Evolutionary conservation across 2,329 filamentous ascomycete genomes (phyloP).

Genomic region (Knufia fluminis): DNA sequence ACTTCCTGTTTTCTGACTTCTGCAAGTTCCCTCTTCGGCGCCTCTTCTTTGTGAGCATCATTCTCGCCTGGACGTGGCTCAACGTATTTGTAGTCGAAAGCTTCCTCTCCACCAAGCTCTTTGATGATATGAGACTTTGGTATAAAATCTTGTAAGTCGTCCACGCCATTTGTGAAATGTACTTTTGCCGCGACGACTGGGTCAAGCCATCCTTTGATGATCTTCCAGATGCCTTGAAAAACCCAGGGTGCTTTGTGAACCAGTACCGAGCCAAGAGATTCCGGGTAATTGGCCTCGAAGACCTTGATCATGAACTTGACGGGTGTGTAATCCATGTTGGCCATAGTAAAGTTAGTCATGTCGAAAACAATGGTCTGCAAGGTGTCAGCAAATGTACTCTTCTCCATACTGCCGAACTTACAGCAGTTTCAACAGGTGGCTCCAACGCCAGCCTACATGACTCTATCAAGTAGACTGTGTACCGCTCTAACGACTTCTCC

Average conservation of each 20-base stretch:
- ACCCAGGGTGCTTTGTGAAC: constrained; percentile 97
- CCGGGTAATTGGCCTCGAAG: constrained; percentile 97
- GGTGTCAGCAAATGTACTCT: constrained; percentile 11
- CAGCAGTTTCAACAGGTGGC: constrained; percentile 79
- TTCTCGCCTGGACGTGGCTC: constrained; percentile 74
- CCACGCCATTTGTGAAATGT: constrained; percentile 42
- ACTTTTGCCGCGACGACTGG: constrained; percentile 39
- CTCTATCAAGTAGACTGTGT: constrained; percentile 90
- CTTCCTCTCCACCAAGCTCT: constrained; percentile 76
- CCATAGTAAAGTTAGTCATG: constrained; percentile 85
- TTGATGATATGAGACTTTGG: constrained; percentile 60
- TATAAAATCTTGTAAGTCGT: constrained; percentile 72
- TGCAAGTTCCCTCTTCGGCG: constrained; percentile 54
- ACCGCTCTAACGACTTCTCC: constrained; percentile 72
- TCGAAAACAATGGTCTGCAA: constrained; percentile 81
- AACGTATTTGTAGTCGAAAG: constrained; percentile 73
- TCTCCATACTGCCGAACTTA: constrained; percentile 41
- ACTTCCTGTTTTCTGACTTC: constrained; percentile 56
- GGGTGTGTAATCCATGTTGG: constrained; percentile 96
- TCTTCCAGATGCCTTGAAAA: constrained; percentile 96
- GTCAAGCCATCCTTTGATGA: constrained; percentile 93
- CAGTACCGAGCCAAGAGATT: constrained; percentile 78
- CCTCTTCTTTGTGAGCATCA: constrained; percentile 59
- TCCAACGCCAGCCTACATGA: constrained; percentile 75
- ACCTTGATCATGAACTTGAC: constrained; percentile 99